Conservation (phyloP, 2,329 filamentous ascomycete genomes). For the Colletotrichum karsti region DNA sequence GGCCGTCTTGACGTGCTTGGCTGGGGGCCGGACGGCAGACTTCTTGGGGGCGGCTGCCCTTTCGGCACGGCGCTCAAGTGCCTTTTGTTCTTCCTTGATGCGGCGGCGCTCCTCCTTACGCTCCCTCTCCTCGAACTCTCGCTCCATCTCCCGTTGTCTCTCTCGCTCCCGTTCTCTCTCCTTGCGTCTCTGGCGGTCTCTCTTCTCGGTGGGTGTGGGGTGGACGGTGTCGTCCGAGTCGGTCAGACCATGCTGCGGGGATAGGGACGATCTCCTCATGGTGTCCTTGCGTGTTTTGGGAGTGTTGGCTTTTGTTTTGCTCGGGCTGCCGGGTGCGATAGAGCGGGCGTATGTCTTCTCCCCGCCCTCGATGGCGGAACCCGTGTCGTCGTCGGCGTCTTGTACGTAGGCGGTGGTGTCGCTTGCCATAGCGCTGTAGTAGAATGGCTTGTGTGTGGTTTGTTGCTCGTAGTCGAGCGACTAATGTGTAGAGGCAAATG, state of each 20-base stretch:
- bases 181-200: constrained; percentile 39
- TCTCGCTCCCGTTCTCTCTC: not conserved
- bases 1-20: constrained; percentile 47
- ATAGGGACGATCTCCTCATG: constrained; percentile 46
- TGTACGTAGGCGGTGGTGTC: constrained; percentile 55
- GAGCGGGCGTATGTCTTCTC: constrained; percentile 55
- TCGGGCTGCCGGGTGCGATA: constrained; percentile 49
- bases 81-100: constrained; percentile 33
- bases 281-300: constrained; percentile 53
- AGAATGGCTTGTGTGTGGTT: not conserved
- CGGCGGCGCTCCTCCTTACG: constrained; percentile 34
- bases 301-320: constrained; percentile 61
- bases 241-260: constrained; percentile 42
- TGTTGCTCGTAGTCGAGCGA: constrained; percentile 21
- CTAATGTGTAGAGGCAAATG: constrained; percentile 22
- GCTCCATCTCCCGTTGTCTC: constrained; percentile 13
- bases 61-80: constrained; percentile 40
- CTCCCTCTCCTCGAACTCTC: constrained; percentile 32
- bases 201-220: constrained; percentile 40
- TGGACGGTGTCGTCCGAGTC: constrained; percentile 56
- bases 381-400: constrained; percentile 61
- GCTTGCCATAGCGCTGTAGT: constrained; percentile 48
- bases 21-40: constrained; percentile 37
- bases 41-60: constrained; percentile 25
- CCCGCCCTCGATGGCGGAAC: constrained; percentile 48